Base-by-base conservation (phyloP, 2,329 filamentous ascomycete genomes). In the Apiospora aurea region DNA sequence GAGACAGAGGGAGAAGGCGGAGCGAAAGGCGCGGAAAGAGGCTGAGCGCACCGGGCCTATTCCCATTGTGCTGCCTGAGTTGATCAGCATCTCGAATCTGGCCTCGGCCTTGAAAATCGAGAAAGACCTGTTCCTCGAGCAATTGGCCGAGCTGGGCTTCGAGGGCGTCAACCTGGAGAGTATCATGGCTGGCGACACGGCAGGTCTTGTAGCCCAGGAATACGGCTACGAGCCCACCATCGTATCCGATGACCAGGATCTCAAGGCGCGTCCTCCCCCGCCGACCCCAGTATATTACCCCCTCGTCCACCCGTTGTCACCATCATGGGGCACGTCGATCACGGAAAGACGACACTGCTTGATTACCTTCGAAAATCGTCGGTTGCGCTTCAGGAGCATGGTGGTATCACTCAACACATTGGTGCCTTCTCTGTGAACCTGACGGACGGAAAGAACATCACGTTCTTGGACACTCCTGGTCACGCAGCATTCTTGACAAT, bases 311-410 rank as follows among this genome's bases (percentile, higher is more conserved):
- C 96, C 0, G 94, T 99, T 47, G 95, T 99, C 51, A 98, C 97
- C 0, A 99, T 99, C 79, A 99, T 99, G 97, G 96, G 96, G 2
- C 96, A 99, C 75, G 96, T 99, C 77, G 97, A 99, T 80, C 96
- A 99, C 81, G 96, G 96, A 70, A 99, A 99, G 85, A 99, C 96
- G 0, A 99, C 97, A 0, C 91, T 99, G 57, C 87, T 99, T 13
- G 96, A 99, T 80, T 98, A 92, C 83, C 86, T 99, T 64, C 93
- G 96, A 49, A 97, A 97, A 77, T 96, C 95, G 1, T 98, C 95
- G 8, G 91, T 99, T 61, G 97, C 92, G 57, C 94, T 94, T 7
- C 91, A 93, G 70, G 96, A 99, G 81, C 95, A 98, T 79, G 96
- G 96, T 74, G 96, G 96, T 47, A 99, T 99, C 79, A 99, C 96